A percentile compares a stretch with the other conserved stretches of the same genome.
Evolutionary conservation across 2,329 filamentous ascomycete species (phyloP).

Genomic region (Hypoxylon sp.): DNA sequence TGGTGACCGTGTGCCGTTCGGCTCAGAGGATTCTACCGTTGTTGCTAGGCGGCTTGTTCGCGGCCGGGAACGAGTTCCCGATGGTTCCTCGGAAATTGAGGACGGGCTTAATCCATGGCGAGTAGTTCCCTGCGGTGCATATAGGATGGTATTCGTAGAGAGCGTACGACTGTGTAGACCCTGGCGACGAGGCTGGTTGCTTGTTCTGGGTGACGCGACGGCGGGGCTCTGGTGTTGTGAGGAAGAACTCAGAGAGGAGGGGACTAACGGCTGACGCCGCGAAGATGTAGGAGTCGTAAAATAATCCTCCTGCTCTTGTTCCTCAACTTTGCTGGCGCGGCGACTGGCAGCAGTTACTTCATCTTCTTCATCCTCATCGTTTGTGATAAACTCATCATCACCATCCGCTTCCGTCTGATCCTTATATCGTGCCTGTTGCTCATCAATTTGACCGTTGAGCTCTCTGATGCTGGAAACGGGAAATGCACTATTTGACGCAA

Average conservation of each 20-base stretch:
- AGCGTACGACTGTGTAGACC: slow-evolving; percentile 78
- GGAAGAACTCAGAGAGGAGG: slow-evolving; percentile 54
- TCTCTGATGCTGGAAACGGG: slow-evolving; percentile 50
- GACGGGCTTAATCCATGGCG: slow-evolving; percentile 58
- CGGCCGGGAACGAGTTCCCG: slow-evolving; percentile 55
- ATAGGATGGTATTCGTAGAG: slow-evolving; percentile 88
- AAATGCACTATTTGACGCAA: slow-evolving; percentile 64
- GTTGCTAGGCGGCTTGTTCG: slow-evolving; percentile 59
- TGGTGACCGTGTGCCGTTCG: slow-evolving; percentile 63
- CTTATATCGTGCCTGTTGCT: slow-evolving; percentile 64
- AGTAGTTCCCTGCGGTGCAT: slow-evolving; percentile 74
- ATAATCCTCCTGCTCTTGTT: slow-evolving; percentile 64
- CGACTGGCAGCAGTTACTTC: slow-evolving; percentile 62
- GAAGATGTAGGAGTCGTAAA: slow-evolving; percentile 67
- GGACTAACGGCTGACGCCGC: slow-evolving; percentile 56
- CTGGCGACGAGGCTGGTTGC: slow-evolving; percentile 55
- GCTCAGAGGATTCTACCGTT: slow-evolving; percentile 57
- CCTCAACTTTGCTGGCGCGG: slow-evolving; percentile 48
- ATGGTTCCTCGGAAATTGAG: slow-evolving; percentile 60
- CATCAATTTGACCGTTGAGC: slow-evolving; percentile 59
- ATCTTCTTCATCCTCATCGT: slow-evolving; percentile 78
- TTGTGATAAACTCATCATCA: slow-evolving; percentile 89
- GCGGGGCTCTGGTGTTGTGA: slow-evolving; percentile 50
- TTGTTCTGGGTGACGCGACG: slow-evolving; percentile 55
- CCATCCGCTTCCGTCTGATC: slow-evolving; percentile 86